phyloP scores from a whole-genome alignment of 176 grass and related monocot genomes.

The Thinopyrum elongatum region DNA sequence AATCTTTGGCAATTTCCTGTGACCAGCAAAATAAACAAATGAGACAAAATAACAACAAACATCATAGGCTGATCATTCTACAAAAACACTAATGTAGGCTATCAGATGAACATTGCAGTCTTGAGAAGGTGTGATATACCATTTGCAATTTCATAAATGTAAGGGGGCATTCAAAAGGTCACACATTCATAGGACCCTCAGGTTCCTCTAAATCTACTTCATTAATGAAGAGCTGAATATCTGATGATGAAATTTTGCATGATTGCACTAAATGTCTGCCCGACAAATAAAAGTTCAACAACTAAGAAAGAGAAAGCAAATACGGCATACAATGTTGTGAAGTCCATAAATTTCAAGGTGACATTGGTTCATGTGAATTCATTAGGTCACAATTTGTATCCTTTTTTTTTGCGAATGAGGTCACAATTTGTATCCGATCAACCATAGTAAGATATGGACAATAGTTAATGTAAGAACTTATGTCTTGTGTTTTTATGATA shows the following conservation, averaged over 20 bases:
- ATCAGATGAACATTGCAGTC: not conserved
- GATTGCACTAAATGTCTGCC: not conserved
- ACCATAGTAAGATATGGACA: not conserved
- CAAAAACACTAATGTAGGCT: not conserved
- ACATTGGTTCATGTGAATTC: not conserved
- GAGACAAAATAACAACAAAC: not conserved
- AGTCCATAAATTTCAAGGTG: slow-evolving; percentile 6
- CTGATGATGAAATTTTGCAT: not conserved
- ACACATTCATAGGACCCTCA: not conserved
- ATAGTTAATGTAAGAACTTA: not conserved
- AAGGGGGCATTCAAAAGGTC: slow-evolving; percentile 4
- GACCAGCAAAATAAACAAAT: slow-evolving; percentile 32
- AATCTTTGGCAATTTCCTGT: slow-evolving; percentile 92
- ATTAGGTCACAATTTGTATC: not conserved
- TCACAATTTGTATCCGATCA: not conserved
- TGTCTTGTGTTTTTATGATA: not conserved
- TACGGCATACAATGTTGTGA: not conserved
- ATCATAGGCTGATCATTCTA: not conserved
- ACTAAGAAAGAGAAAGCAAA: slow-evolving; percentile 11
- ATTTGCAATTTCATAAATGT: not conserved
- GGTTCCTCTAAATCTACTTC: not conserved
- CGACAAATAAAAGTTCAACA: not conserved
- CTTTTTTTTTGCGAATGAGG: too few relatives aligned
- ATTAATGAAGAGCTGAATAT: not conserved
- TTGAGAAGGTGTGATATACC: not conserved